Percentiles rank a stretch among this genome's conserved stretches.
Conservation (phyloP, 257 asterid species). For the Primulina tabacum region DNA sequence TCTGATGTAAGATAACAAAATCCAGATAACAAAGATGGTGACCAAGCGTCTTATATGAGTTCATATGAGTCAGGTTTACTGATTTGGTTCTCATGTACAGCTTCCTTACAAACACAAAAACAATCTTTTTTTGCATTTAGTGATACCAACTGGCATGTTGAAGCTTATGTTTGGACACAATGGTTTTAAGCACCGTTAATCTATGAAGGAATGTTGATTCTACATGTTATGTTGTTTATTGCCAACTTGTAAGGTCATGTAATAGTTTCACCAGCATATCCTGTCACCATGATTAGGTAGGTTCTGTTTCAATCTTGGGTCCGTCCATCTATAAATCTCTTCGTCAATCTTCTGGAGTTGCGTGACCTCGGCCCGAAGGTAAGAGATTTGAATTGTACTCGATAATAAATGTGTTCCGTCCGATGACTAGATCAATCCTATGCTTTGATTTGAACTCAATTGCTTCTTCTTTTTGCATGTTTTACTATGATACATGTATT, state of each 20-base stretch:
- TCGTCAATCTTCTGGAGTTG: too few relatives aligned
- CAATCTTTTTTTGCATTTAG: not conserved
- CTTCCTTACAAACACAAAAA: not conserved
- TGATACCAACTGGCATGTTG: not conserved
- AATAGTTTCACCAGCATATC: not conserved
- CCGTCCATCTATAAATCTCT: not conserved
- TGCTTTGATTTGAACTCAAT: too few relatives aligned
- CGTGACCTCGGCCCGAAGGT: too few relatives aligned
- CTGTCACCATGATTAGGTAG: not conserved
- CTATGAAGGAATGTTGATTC: not conserved
- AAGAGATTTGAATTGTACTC: too few relatives aligned
- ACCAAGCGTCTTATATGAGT: constrained; percentile 18
- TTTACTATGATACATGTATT: too few relatives aligned
- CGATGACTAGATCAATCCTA: too few relatives aligned
- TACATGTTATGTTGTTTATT: not conserved
- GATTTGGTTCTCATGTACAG: constrained; percentile 22
- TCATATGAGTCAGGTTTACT: constrained; percentile 2
- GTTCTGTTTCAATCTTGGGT: not conserved
- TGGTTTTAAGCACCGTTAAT: not conserved
- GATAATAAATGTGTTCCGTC: too few relatives aligned
- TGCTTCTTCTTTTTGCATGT: too few relatives aligned
- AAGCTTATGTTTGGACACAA: not conserved
- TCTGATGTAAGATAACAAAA: constrained; percentile 5
- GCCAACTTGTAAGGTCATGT: too few relatives aligned
- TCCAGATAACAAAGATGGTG: constrained; percentile 13